Evolutionary conservation across 2,329 filamentous ascomycete species (phyloP).

Genomic region (Ophioceras dolichostomum): DNA sequence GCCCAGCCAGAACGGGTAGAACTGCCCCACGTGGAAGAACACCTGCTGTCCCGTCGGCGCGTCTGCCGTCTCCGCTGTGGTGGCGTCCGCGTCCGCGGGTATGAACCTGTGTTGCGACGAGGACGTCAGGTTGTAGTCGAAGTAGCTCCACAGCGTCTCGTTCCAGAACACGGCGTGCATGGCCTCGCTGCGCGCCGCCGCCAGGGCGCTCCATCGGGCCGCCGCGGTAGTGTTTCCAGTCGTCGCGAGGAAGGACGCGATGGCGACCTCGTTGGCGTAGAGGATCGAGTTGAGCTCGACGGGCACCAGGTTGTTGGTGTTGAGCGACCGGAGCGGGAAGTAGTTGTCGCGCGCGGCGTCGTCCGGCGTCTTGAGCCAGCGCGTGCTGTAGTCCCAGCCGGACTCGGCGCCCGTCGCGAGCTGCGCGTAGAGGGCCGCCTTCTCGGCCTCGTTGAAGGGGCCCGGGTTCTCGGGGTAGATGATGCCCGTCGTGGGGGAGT

Average conservation of each 20-base stretch:
- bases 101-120: slow-evolving; percentile 41
- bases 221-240: slow-evolving; percentile 38
- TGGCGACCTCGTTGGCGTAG: slow-evolving; percentile 51
- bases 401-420: slow-evolving; percentile 54
- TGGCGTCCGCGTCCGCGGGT: slow-evolving; percentile 32
- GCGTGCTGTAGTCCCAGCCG: slow-evolving; percentile 50
- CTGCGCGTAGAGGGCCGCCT: slow-evolving; percentile 43
- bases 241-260: slow-evolving; percentile 39
- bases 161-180: slow-evolving; percentile 57
- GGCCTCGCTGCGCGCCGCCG: slow-evolving; percentile 41
- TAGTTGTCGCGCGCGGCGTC: slow-evolving; percentile 48
- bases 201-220: slow-evolving; percentile 33
- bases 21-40: slow-evolving; percentile 44
- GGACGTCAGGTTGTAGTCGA: slow-evolving; percentile 57
- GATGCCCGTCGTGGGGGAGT: slow-evolving; percentile 40
- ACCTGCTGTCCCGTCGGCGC: slow-evolving; percentile 45
- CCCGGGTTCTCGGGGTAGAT: slow-evolving; percentile 40
- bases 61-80: slow-evolving; percentile 23
- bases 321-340: slow-evolving; percentile 53
- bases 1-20: slow-evolving; percentile 59
- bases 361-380: slow-evolving; percentile 43
- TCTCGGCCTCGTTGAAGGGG: slow-evolving; percentile 39
- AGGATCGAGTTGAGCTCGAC: slow-evolving; percentile 59
- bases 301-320: slow-evolving; percentile 43
- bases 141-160: slow-evolving; percentile 47